Evolutionary conservation across 78 protist species (phyloP), one percentile per base, ranked within the genome.

Genomic region (slime mould (Dictyostelium discoideum)): DNA sequence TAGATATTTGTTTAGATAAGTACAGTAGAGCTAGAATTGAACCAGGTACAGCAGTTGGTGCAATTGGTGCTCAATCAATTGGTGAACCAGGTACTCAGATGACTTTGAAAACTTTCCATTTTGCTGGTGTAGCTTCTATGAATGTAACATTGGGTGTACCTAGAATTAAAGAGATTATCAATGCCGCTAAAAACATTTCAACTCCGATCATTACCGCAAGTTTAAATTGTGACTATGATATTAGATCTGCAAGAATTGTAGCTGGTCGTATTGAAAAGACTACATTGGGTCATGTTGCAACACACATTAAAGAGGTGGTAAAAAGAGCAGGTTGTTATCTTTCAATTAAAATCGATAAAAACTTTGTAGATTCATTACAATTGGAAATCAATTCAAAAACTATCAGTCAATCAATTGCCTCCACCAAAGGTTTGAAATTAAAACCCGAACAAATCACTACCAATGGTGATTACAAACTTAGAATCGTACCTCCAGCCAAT

Each of bases 41-140:
- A 76, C 99, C 99, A 0, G 99, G 99, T 50, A 96, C 99, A 0
- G 99, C 99, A 0, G 99, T 99, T n/a, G 99, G 99, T 4, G 99
- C 99, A 3, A 32, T 99, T 42, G 99, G 98, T 29, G 99, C 99
- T 8, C 99, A 99, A 92, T 40, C 86, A 7, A 96, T 98, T 72
- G 99, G 99, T 29, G 99, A 99, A 83, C 99, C 99, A 24, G 99
- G 99, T 46, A 99, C 99, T 24, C 99, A 99, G 92, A 99, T 99
- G 99, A 99, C 99, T 18, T 97, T 99, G 84, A 99, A 99, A 94
- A 99, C 99, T 20, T 99, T 99, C 98, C 99, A 99, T 90, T 99
- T 99, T 85, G 99, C 99, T 76, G 99, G 99, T 84, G 99, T 99
- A 42, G 99, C 99, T 20, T 95, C 98, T 50, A 99, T 99, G 99